These are phyloP conservation scores for Cairneyella variabilis DNA, from an alignment of 495 filamentous ascomycete species.

Conservation along the genomic window DNA sequence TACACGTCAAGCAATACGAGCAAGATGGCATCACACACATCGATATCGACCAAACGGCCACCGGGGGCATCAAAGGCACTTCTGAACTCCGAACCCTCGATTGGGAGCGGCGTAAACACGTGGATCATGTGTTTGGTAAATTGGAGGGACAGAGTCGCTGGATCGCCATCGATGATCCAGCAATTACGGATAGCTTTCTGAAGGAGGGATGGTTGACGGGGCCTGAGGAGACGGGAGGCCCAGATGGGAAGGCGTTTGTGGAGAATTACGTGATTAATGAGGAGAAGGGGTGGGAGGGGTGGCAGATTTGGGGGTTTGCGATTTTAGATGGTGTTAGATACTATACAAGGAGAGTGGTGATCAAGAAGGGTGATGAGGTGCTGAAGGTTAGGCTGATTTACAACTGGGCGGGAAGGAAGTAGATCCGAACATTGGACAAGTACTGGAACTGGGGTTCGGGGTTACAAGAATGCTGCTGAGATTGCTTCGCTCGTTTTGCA, in stretches of 20 bases:
- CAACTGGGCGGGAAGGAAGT: constrained; percentile 42
- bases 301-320: constrained; percentile 55
- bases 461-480: too few relatives aligned
- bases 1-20: constrained; percentile 62
- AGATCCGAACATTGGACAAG: too few relatives aligned
- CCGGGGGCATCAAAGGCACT: constrained; percentile 60
- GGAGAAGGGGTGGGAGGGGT: constrained; percentile 54
- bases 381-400: constrained; percentile 71
- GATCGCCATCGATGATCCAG: constrained; percentile 25
- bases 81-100: constrained; percentile 70
- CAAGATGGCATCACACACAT: constrained; percentile 56
- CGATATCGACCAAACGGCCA: constrained; percentile 74
- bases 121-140: constrained; percentile 77
- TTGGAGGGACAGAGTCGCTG: constrained; percentile 61
- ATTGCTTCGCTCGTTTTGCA: too few relatives aligned
- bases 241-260: constrained; percentile 44
- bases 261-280: constrained; percentile 51
- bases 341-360: constrained; percentile 63
- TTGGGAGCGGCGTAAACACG: constrained; percentile 63
- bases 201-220: constrained; percentile 49
- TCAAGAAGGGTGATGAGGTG: constrained; percentile 58
- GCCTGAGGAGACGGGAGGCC: constrained; percentile 43
- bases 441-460: too few relatives aligned
- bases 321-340: constrained; percentile 52
- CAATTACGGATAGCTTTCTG: constrained; percentile 39